Percentiles rank a stretch among this genome's conserved stretches.
phyloP scores from a whole-genome alignment of 352 stramenopile genomes.

The Globisporangium takayamanum region DNA sequence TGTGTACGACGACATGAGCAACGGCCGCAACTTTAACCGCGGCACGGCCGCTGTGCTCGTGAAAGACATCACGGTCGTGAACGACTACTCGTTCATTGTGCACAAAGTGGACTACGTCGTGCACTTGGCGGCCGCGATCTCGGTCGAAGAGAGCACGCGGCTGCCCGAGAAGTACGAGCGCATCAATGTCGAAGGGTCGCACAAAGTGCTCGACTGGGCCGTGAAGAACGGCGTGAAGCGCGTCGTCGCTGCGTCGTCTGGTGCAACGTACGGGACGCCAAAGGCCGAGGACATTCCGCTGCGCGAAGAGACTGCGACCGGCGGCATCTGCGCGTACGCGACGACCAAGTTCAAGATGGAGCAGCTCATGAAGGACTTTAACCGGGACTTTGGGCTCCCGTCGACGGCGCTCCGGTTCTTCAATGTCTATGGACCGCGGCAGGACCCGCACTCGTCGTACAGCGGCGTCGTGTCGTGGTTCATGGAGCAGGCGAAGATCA shows the following conservation, averaged over 20 bases:
- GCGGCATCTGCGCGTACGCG: slow-evolving; percentile 76
- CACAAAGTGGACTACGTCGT: slow-evolving; percentile 84
- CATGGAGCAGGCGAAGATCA: slow-evolving; percentile 83
- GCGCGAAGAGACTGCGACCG: slow-evolving; percentile 63
- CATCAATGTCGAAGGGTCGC: slow-evolving; percentile 78
- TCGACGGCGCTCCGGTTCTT: slow-evolving; percentile 81
- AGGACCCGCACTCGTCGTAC: slow-evolving; percentile 80
- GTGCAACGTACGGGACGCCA: slow-evolving; percentile 67
- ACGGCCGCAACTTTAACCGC: slow-evolving; percentile 82
- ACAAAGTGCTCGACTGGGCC: slow-evolving; percentile 78
- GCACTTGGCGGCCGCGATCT: slow-evolving; percentile 78
- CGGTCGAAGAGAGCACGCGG: slow-evolving; percentile 78
- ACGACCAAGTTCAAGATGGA: slow-evolving; percentile 86
- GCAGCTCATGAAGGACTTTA: slow-evolving; percentile 67
- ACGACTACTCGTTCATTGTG: slow-evolving; percentile 76
- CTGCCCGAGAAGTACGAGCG: slow-evolving; percentile 84
- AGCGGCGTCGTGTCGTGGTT: slow-evolving; percentile 82
- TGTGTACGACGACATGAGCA: slow-evolving; percentile 87
- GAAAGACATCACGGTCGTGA: slow-evolving; percentile 79
- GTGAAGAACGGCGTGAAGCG: slow-evolving; percentile 68
- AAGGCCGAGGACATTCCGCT: slow-evolving; percentile 61
- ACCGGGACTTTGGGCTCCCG: slow-evolving; percentile 56
- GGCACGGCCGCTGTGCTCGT: slow-evolving; percentile 62
- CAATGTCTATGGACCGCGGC: slow-evolving; percentile 78
- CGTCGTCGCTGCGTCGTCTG: slow-evolving; percentile 73